These are phyloP conservation scores for Backusella macrospora DNA, from an alignment of 192 early-diverging fungal species.

Conservation along the genomic window DNA sequence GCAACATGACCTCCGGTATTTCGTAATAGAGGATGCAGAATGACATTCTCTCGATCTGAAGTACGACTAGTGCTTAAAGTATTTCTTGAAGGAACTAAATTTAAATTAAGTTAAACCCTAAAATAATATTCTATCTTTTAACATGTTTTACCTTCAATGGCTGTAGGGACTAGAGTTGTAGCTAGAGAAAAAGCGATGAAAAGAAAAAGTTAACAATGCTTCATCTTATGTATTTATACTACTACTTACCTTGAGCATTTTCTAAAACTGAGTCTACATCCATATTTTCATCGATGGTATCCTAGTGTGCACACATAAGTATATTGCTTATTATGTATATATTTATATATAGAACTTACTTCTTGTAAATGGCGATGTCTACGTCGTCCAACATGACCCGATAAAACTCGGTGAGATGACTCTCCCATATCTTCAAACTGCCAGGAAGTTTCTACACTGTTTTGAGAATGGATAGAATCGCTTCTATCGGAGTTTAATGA, in stretches of 20 bases:
- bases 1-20: background rate
- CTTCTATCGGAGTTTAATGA: slow-evolving; percentile 43
- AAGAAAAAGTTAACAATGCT: background rate
- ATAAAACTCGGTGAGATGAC: slow-evolving; percentile 42
- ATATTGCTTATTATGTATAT: background rate
- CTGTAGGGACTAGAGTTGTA: background rate
- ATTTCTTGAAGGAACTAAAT: slow-evolving; percentile 1
- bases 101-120: background rate
- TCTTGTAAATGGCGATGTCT: slow-evolving; percentile 46
- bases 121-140: background rate
- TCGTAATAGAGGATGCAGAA: slow-evolving; percentile 63
- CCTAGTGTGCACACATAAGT: background rate
- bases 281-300: background rate
- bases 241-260: background rate
- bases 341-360: slow-evolving; percentile 15
- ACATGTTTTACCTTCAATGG: background rate
- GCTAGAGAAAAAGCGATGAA: background rate
- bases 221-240: background rate
- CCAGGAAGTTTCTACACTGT: slow-evolving; percentile 58
- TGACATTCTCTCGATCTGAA: slow-evolving; percentile 51
- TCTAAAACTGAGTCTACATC: background rate
- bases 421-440: slow-evolving; percentile 43
- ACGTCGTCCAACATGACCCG: slow-evolving; percentile 44
- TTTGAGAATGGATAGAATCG: slow-evolving; percentile 56
- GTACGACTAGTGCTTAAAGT: slow-evolving; percentile 3